Base-by-base conservation (phyloP, 345 rosid genomes). In the Combretum micranthum region DNA sequence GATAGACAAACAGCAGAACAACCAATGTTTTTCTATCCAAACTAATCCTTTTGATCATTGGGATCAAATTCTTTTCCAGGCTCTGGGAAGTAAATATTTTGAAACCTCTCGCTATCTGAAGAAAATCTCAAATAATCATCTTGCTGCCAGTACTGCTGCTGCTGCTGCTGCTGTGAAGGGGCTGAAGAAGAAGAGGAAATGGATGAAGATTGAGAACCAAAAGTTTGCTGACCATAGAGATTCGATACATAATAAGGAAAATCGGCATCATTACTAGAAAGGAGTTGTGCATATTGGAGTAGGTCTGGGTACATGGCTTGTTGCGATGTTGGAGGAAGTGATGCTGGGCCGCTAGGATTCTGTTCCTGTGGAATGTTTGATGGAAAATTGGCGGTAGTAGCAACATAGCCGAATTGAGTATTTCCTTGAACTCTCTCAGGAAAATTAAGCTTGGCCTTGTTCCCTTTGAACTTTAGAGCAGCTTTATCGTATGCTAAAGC, bases 381-480 rank as follows among this genome's bases (percentile, higher is more conserved):
- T 1, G 42, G n/a, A n/a, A 23, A 32, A 22, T 53, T 22, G 61
- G 57, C 55, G 43, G 52, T 23, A 59, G 56, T 20, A 15, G 45
- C 42, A 8, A 14, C 19, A 49, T n/a, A 42, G 49, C 56, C 66
- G 19, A 77, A 59, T 14, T 79, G 69, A 1, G 53, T 46, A 15
- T 63, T 63, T 1, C 80, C 83, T 67, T 85, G 96, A 48, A 85
- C 87, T 55, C 83, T 68, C 70, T 87, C 91, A 0, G 97, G 97
- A 64, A 90, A 90, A 68, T 90, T 90, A 13, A 90, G 91, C 64
- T 90, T 90, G 43, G 97, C 97, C 62, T 90, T 90, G 49, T 80
- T 85, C 58, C 97, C 97, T 79, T 87, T 90, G 80, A 90, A 90
- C 70, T 81, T 85, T 14, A 90, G 84, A 45, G 97, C 97, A 4